Conservation (phyloP, 495 filamentous ascomycete genomes). For the Penicillium dipodomyicola region DNA sequence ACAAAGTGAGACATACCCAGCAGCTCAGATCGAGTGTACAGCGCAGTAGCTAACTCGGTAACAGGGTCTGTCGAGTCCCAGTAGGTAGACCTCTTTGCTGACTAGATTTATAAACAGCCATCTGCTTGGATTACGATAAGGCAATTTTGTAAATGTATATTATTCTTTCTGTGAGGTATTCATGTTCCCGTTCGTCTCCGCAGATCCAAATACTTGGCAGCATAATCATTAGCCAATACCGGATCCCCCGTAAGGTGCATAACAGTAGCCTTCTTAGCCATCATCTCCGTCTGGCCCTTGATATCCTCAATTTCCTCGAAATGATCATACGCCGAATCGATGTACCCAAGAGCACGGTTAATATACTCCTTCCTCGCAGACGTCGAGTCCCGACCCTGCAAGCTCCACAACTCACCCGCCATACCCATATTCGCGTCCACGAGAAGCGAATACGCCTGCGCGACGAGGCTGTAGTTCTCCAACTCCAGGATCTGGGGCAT, state of each 20-base stretch:
- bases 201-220: constrained; percentile 65
- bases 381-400: constrained; percentile 23
- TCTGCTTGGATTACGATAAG: not conserved
- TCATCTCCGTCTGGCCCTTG: constrained; percentile 72
- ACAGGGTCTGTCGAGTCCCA: too few species aligned
- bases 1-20: too few species aligned
- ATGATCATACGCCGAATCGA: constrained; percentile 66
- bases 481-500: constrained; percentile 82
- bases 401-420: constrained; percentile 53
- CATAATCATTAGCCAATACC: constrained; percentile 70
- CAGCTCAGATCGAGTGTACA: too few species aligned
- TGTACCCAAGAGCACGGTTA: constrained; percentile 60
- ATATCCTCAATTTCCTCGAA: constrained; percentile 74
- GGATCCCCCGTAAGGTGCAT: constrained; percentile 72
- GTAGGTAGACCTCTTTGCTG: too few species aligned
- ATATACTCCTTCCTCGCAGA: constrained; percentile 55
- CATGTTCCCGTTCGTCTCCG: constrained; percentile 34
- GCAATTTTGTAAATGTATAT: not conserved
- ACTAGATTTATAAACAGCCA: too few species aligned
- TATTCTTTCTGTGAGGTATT: not conserved
- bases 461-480: constrained; percentile 62
- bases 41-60: too few species aligned
- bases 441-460: constrained; percentile 67
- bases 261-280: constrained; percentile 82
- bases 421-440: constrained; percentile 83